Conservation (phyloP, 192 early-diverging fungal genomes). For the Coemansia sp. region DNA sequence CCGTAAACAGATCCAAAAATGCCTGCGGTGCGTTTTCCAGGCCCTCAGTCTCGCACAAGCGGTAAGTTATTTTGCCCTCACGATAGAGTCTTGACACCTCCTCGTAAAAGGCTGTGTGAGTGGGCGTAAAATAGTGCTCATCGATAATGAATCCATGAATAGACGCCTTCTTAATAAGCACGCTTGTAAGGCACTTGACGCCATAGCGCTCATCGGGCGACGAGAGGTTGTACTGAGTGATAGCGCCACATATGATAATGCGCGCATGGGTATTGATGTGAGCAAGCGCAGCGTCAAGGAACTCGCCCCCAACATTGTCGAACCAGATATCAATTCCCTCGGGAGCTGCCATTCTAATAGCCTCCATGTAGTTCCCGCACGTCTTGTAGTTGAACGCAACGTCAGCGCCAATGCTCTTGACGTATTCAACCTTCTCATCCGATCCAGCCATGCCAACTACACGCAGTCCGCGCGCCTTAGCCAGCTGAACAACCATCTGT, state of each 20-base stretch:
- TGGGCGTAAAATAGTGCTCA: slow-evolving; percentile 50
- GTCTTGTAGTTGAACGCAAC: slow-evolving; percentile 94
- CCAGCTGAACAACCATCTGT: slow-evolving; percentile 77
- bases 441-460: slow-evolving; percentile 83
- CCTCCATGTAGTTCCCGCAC: slow-evolving; percentile 35
- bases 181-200: slow-evolving; percentile 57
- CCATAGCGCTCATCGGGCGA: slow-evolving; percentile 49
- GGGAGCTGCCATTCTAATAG: slow-evolving; percentile 64
- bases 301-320: slow-evolving; percentile 81
- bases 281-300: slow-evolving; percentile 73
- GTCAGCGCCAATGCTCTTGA: slow-evolving; percentile 72
- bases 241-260: slow-evolving; percentile 72
- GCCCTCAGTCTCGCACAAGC: slow-evolving; percentile 60
- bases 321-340: slow-evolving; percentile 87
- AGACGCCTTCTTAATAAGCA: slow-evolving; percentile 58
- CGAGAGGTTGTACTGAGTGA: slow-evolving; percentile 62
- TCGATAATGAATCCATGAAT: slow-evolving; percentile 67
- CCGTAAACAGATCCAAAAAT: slow-evolving; percentile 59
- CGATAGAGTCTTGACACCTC: slow-evolving; percentile 57
- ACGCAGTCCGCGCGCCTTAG: slow-evolving; percentile 66
- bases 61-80: slow-evolving; percentile 61
- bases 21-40: slow-evolving; percentile 64
- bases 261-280: slow-evolving; percentile 65
- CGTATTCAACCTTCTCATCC: slow-evolving; percentile 79
- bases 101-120: slow-evolving; percentile 54